Evolutionary conservation across 106 monocot species (phyloP), one percentile per base, ranked within the genome.

Genomic region (Dioscorea alata): DNA sequence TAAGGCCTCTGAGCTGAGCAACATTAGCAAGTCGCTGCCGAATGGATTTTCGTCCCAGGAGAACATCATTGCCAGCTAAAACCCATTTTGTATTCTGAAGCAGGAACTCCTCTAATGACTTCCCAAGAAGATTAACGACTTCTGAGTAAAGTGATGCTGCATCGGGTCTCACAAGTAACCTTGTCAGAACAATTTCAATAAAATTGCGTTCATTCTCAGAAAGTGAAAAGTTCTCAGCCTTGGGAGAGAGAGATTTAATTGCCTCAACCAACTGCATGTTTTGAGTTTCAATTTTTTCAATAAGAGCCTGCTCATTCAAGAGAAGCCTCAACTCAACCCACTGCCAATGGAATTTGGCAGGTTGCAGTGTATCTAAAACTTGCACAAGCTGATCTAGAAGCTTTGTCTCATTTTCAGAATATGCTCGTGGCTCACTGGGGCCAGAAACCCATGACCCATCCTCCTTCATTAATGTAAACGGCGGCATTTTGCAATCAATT

Each of bases 281-380:
- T 10, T 78, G 84, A 1, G 66, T 82, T 73, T 87, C 89, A 31
- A 83, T 79, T 74, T 89, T 99, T 66, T 92, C 92, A 69, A 87
- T 74, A 69, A 99, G 79, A 34, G 87, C 90, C 69, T 92, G 92
- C 67, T 99, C 97, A 79, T 92, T 85, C 74, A 99, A 79, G 68
- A 99, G 92, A 70, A 99, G 77, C 69, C 92, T 84, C 71, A 99
- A 71, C 77, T 90, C 92, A 63, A 99, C 72, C 97, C 97, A 99
- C 68, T 99, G 97, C 97, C 97, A 99, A 80, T 99, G 97, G 42
- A 99, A 92, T 66, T 99, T 99, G 51, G 97, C 97, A 59, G 97
- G 97, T 57, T 99, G 97, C 33, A 99, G 59, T 2, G 86, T 87
- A 81, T 99, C 90, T 28, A 99, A 82, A 60, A 99, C 73, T 69